Evolutionary conservation across 371 early-diverging fungal species (phyloP), one percentile per base, ranked within the genome.

Genomic region (Mortierella sp.): DNA sequence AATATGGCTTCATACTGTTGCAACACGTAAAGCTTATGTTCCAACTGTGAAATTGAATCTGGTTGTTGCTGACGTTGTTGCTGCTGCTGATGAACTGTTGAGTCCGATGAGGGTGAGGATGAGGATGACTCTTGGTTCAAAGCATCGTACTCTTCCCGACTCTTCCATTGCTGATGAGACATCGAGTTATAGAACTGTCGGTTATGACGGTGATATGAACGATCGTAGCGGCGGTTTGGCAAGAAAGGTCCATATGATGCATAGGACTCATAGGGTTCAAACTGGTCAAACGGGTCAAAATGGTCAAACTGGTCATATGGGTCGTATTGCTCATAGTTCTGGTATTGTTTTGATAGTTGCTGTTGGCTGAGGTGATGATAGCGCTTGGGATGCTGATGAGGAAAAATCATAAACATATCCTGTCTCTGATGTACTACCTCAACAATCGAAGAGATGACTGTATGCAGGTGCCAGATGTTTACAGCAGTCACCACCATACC

Each of bases 391-490:
- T 0, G 63, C 2, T 45, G 16, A 16, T 67, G 59, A 18, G 45
- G 24, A 39, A 26, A 24, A 18, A 16, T 2, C 43, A 39, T 45
- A 9, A 37, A 40, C 9, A 64, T 12, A 45, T 72, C 72, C 0
- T 72, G 68, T 43, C 68, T 39, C 30, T 67, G 64, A 26, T 72
- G 68, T 0, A 77, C 65, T 10, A 77, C 68, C 35, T 72, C 72
- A 6, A 77, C 68, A 49, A 77, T 43, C 3, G 77, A 72, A 0
- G 65, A 68, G 9, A 77, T 68, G n/a, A 68, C 55, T 28, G 39
- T 40, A 30, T 72, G 64, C 39, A 77, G 30, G n/a, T 77, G 64
- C 77, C 77, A 77, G 45, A 68, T 68, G 47, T 77, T 77, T 49
- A 77, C 6, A 10, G 68, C 72, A 1, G 77, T 68, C 30, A 68